phyloP scores from a whole-genome alignment of 1,139 yeast genomes.

The Yamadazyma sp. region DNA sequence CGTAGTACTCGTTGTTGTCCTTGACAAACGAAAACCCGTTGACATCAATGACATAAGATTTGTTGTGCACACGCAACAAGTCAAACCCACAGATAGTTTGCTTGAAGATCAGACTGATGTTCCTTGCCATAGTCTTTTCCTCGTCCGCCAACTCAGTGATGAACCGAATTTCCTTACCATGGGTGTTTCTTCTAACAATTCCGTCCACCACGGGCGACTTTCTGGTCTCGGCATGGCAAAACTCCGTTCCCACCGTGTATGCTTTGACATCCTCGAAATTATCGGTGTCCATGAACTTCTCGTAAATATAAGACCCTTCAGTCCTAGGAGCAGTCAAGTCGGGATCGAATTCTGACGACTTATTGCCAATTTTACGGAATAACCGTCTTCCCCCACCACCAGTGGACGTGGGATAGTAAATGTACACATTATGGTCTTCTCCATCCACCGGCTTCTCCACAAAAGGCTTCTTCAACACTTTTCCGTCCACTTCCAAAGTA shows the following conservation, averaged over 20 bases:
- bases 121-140: conserved; percentile 78
- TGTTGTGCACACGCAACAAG: conserved; percentile 81
- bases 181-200: conserved; percentile 93
- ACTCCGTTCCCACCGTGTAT: conserved; percentile 87
- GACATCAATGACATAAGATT: conserved; percentile 92
- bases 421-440: conserved; percentile 95
- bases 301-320: conserved; percentile 90
- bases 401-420: conserved; percentile 80
- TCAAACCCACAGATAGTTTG: conserved; percentile 99
- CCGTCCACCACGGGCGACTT: conserved; percentile 99
- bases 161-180: conserved; percentile 94
- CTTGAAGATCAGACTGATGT: conserved; percentile 72
- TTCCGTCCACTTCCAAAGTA: conserved; percentile 76
- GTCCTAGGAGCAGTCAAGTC: conserved; percentile 71
- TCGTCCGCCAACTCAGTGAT: conserved; percentile 74
- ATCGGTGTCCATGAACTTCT: conserved; percentile 95
- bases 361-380: conserved; percentile 95
- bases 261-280: conserved; percentile 99
- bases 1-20: conserved; percentile 85
- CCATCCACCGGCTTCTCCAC: conserved; percentile 99
- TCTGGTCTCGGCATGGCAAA: conserved; percentile 97
- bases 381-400: conserved; percentile 98
- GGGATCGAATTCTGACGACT: conserved; percentile 95
- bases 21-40: conserved; percentile 98
- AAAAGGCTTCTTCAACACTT: conserved; percentile 77